Evolutionary conservation across 129 eudicot genomes (phyloP), one percentile per base, ranked within the genome.

Genomic region (Oenanthe sinensis): DNA sequence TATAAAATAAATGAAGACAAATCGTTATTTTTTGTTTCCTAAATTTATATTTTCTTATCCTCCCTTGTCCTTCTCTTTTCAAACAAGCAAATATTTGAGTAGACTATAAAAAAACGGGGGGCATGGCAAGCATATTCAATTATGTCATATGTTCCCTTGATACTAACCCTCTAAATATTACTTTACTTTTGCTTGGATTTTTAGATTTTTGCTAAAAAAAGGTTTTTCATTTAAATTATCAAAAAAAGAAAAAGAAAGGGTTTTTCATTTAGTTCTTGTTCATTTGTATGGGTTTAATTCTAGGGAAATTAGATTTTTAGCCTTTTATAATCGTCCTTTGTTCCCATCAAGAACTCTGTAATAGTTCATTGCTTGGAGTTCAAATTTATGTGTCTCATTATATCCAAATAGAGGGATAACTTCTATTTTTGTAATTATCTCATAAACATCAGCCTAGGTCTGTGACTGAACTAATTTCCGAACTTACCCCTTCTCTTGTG

Each of bases 51-150:
- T 24, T 26, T 7, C 72, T 67, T 9, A 67, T 40, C 77, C 39
- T 39, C 77, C n/a, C 72, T 63, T n/a, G 63, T 67, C 76, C 67
- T 74, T 43, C 30, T 54, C 60, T 71, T 62, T 19, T n/a, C 70
- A 40, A 75, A 77, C 15, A 19, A 70, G 75, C 12, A 39, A 70
- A 70, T 37, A 15, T 39, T 22, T 8, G n/a, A 20, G 24, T 42
- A 39, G 48, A 19, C 7, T 9, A 26, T 30, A 3, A 70, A 70
- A n/a, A 70, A 37, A 69, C 0, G 2, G 14, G 45, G 43, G 50
- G 52, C 72, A 43, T 9, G 1, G 14, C 75, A n/a, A 19, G 8
- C 0, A 22, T 22, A 40, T 79, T 72, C 36, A 40, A 8, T 40
- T 42, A 47, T 33, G 20, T 72, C 52, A 43, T 72, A 26, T 20